Conservation (phyloP, 805 yeast genomes). For the Torulaspora microellipsoides region DNA sequence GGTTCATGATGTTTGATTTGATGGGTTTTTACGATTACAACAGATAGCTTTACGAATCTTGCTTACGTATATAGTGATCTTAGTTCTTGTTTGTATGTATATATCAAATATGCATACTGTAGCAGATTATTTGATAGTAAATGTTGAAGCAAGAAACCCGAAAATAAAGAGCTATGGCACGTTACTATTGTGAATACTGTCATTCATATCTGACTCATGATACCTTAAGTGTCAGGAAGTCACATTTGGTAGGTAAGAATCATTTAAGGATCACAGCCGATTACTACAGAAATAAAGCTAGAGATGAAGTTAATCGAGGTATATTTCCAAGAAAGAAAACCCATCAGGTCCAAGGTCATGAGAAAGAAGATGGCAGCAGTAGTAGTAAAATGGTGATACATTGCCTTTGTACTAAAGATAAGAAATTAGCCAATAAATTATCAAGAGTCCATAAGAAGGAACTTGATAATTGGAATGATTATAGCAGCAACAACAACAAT, state of each 20-base stretch:
- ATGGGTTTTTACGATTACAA: too few species aligned
- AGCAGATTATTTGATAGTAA: too few species aligned
- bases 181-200: constrained; percentile 82
- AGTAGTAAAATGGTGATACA: not conserved
- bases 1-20: too few species aligned
- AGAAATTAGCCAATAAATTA: constrained; percentile 1
- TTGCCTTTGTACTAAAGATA: constrained; percentile 9
- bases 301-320: constrained; percentile 9
- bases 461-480: constrained; percentile 6
- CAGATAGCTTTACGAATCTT: too few species aligned
- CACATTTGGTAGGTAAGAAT: constrained; percentile 72
- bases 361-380: constrained; percentile 14
- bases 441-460: constrained; percentile 15
- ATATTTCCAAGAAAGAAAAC: constrained; percentile 1
- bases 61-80: too few species aligned
- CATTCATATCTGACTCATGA: constrained; percentile 81
- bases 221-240: constrained; percentile 77
- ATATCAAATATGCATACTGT: too few species aligned
- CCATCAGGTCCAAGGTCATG: constrained; percentile 12
- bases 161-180: constrained; percentile 44
- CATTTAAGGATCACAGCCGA: constrained; percentile 69
- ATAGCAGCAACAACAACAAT: too few species aligned
- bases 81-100: too few species aligned
- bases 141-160: not conserved
- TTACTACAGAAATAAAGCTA: constrained; percentile 53